Percentiles rank a stretch among this genome's conserved stretches.
These are phyloP conservation scores for Beauveria medogensis DNA, from an alignment of 2,329 filamentous ascomycete species.

Conservation along the genomic window DNA sequence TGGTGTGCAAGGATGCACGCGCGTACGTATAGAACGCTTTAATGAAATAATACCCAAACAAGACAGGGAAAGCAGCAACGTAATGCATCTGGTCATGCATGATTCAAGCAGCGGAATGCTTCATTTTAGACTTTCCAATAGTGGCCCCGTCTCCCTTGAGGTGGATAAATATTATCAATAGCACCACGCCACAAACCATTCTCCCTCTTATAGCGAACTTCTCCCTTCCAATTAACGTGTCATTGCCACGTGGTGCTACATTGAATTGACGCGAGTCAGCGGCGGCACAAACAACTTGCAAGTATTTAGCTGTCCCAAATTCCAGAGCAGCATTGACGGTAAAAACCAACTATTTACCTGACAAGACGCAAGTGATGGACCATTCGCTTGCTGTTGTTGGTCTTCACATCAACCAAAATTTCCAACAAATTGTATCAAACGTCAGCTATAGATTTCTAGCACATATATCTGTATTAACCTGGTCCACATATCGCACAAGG, in stretches of 20 bases:
- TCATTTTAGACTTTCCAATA: not conserved
- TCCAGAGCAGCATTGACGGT: not conserved
- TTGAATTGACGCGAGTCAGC: not conserved
- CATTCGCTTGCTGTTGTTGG: too few species aligned
- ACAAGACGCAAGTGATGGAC: not conserved
- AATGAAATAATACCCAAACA: not conserved
- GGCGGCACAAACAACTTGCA: not conserved
- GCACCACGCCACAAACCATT: slow-evolving; percentile 1
- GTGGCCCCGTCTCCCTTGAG: not conserved
- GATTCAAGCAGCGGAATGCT: not conserved
- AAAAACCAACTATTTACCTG: not conserved
- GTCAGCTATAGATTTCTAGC: not conserved
- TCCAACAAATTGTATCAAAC: not conserved
- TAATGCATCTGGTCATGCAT: not conserved
- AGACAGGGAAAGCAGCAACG: not conserved
- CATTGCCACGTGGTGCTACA: not conserved
- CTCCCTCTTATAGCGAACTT: not conserved
- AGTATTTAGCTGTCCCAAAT: not conserved
- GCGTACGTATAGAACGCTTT: not conserved
- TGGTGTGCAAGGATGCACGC: not conserved
- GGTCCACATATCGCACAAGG: not conserved
- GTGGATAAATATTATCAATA: slow-evolving; percentile 10
- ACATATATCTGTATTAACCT: not conserved
- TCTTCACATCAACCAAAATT: not conserved
- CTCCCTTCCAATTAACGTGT: not conserved